Conservation (phyloP, 2,329 filamentous ascomycete species). For the Penicillium sp. region DNA sequence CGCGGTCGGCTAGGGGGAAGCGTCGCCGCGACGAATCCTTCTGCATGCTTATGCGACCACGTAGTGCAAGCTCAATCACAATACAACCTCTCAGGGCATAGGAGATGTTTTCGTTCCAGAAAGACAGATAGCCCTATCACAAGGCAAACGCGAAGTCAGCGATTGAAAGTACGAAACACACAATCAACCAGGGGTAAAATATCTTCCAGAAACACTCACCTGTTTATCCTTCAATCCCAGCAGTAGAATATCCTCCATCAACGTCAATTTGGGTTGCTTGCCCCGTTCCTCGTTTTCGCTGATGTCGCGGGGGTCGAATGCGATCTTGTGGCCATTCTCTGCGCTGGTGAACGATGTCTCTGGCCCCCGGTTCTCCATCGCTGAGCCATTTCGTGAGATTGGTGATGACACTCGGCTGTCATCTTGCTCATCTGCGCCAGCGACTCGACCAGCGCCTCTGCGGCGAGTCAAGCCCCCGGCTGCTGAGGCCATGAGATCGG, state of each 20-base stretch:
- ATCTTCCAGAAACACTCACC: conserved; percentile 54
- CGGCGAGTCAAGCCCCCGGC: conserved; percentile 71
- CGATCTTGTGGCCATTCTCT: conserved; percentile 98
- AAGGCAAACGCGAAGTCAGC: conserved; percentile 21
- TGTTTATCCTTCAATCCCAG: conserved; percentile 98
- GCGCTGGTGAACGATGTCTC: conserved; percentile 80
- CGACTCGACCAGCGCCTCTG: conserved; percentile 62
- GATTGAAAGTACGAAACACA: conserved; percentile 8
- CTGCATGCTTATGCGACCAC: conserved; percentile 96
- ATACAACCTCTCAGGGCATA: conserved; percentile 97
- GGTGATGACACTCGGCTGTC: conserved; percentile 66
- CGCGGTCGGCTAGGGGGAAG: conserved; percentile 86
- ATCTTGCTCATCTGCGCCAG: conserved; percentile 60
- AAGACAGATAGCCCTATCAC: conserved; percentile 86
- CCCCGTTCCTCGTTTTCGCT: conserved; percentile 93
- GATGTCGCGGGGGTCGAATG: conserved; percentile 94
- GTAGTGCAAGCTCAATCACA: conserved; percentile 93
- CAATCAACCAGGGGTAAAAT: background rate
- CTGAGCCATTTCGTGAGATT: conserved; percentile 60
- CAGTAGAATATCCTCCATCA: conserved; percentile 97
- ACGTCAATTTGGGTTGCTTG: conserved; percentile 96
- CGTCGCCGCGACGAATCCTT: conserved; percentile 89
- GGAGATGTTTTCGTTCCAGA: conserved; percentile 99
- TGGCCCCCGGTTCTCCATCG: conserved; percentile 53
- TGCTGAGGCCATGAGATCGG: conserved; percentile 55